Base-by-base conservation (phyloP, 2,329 filamentous ascomycete genomes). In the Dactylellina sp. region DNA sequence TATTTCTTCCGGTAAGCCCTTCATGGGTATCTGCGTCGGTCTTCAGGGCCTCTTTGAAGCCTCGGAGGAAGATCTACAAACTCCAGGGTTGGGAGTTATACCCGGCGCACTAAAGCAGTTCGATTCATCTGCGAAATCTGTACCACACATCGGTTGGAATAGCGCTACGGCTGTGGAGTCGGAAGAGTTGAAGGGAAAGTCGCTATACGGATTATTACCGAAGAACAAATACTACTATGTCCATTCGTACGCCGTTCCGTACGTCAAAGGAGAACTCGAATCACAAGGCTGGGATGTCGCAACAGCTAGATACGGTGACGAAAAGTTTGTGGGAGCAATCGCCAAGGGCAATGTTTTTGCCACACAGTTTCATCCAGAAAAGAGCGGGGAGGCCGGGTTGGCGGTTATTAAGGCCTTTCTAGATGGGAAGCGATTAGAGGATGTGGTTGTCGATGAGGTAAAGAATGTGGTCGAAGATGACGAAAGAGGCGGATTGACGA, bases 111-210 rank as follows among this genome's bases (percentile, higher is more conserved):
- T 99, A 76, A 85, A 87, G 79, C 89, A 89, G 74, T 99, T 99
- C 83, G 84, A 92, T 80, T 88, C 91, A 80, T 81, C 82, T 32
- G 84, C 87, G 78, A 98, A 98, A 83, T 89, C 93, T 39, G 96
- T 99, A n/a, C 95, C 95, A 40, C 96, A 99, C 83, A 99, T 99
- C 81, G 95, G 95, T 63, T 99, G 95, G 95, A 99, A 99, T 82
- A 93, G 89, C 77, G 95, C 96, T 47, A 89, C 89, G 78, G 88
- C 40, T 22, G 44, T 78, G 81, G 74, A 77, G 83, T 78, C 72
- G 1, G 47, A 47, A 32, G 49, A 52, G 16, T 28, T 37, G 44
- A 28, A 52, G 42, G 80, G 82, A 16, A 82, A 86, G 75, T 86
- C 84, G 77, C 86, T 98, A 68, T 97, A 94, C 81, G 93, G 91